Percentiles rank a stretch among this genome's conserved stretches.
Evolutionary conservation across 2,329 filamentous ascomycete genomes (phyloP).

Genomic region (Cladosporium sp.): DNA sequence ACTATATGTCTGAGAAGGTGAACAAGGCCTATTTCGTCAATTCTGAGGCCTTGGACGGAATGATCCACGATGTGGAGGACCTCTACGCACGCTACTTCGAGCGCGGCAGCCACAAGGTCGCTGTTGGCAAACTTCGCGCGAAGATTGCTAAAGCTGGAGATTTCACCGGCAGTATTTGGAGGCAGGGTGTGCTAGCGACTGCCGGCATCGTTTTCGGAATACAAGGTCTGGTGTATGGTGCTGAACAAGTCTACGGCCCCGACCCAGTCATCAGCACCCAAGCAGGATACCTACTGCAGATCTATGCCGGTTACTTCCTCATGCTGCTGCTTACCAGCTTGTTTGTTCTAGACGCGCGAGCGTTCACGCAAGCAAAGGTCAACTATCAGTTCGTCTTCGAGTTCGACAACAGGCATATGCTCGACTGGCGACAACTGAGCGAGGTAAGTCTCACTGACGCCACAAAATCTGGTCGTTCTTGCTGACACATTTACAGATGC

Average conservation of each 20-base stretch:
- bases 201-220: conserved; percentile 42
- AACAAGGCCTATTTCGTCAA: conserved; percentile 88
- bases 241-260: conserved; percentile 26
- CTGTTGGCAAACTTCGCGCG: conserved; percentile 77
- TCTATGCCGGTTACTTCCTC: conserved; percentile 90
- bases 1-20: conserved; percentile 88
- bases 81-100: conserved; percentile 94
- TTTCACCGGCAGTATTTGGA: conserved; percentile 56
- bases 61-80: conserved; percentile 80
- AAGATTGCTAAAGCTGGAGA: conserved; percentile 58
- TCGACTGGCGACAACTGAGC: conserved; percentile 85
- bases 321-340: conserved; percentile 73
- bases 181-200: conserved; percentile 48
- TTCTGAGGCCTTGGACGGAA: conserved; percentile 75
- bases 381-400: conserved; percentile 92
- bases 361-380: conserved; percentile 81
- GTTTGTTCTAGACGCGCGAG: conserved; percentile 79
- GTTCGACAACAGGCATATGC: conserved; percentile 72
- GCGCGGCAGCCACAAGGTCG: conserved; percentile 86
- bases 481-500: conserved; percentile 51
- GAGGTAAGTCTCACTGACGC: conserved; percentile 50
- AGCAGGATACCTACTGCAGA: conserved; percentile 45
- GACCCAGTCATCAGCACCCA: conserved; percentile 19
- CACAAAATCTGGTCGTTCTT: not conserved
- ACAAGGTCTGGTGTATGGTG: conserved; percentile 40